These are phyloP conservation scores for Decorospora gaudefroyi DNA, from an alignment of 2,329 filamentous ascomycete species.

Conservation along the genomic window DNA sequence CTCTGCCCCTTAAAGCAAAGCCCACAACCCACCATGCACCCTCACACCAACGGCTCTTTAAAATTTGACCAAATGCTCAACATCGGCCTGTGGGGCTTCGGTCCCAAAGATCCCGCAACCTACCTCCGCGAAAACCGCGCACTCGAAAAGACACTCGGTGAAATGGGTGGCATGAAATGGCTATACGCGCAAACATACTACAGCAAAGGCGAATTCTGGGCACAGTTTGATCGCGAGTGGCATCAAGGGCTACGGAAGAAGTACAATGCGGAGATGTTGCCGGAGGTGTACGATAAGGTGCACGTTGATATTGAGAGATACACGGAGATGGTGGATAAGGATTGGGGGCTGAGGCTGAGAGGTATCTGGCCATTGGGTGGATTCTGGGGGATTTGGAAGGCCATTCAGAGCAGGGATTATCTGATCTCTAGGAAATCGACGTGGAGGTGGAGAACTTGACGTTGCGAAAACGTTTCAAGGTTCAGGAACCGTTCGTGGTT, in stretches of 20 bases:
- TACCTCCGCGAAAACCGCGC: slow-evolving; percentile 62
- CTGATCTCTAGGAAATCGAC: slow-evolving; percentile 39
- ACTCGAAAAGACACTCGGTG: slow-evolving; percentile 63
- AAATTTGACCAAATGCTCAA: slow-evolving; percentile 55
- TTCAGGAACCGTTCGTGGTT: no score
- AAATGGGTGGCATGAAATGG: slow-evolving; percentile 69
- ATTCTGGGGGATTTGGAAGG: slow-evolving; percentile 46
- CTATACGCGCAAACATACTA: slow-evolving; percentile 73
- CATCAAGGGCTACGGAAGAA: slow-evolving; percentile 63
- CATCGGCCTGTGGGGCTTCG: slow-evolving; percentile 77
- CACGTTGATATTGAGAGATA: slow-evolving; percentile 51
- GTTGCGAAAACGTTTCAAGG: background rate
- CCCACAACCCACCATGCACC: slow-evolving; percentile 42
- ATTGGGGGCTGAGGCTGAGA: slow-evolving; percentile 32
- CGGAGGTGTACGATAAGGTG: slow-evolving; percentile 70
- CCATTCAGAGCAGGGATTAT: slow-evolving; percentile 48
- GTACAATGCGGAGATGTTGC: slow-evolving; percentile 64
- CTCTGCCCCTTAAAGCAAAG: slow-evolving; percentile 52
- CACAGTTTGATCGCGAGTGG: slow-evolving; percentile 62
- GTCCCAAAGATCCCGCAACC: slow-evolving; percentile 49
- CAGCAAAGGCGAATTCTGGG: slow-evolving; percentile 70
- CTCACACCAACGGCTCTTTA: slow-evolving; percentile 37
- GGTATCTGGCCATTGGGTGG: slow-evolving; percentile 47
- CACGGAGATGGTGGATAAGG: slow-evolving; percentile 29
- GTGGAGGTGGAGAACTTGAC: slow-evolving; percentile 37